phyloP scores from a whole-genome alignment of 1,284 basidiomycete species.

The Irpex rosettiformis region DNA sequence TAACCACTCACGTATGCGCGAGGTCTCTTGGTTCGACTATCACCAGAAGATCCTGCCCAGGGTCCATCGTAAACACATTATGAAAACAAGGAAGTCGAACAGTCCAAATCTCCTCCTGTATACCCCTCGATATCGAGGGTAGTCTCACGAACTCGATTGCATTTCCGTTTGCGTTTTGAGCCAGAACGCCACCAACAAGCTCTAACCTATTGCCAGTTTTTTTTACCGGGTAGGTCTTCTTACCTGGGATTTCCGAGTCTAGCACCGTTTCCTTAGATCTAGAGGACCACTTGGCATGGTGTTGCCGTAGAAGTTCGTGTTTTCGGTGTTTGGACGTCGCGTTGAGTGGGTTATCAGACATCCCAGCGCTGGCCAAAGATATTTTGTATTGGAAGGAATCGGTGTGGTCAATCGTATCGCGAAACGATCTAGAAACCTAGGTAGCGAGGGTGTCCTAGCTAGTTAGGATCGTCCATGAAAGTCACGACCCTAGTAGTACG shows the following conservation, averaged over 20 bases:
- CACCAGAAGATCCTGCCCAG: constrained; percentile 13
- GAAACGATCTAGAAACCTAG: constrained; percentile 11
- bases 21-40: constrained; percentile 7
- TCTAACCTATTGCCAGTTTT: constrained; percentile 18
- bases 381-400: constrained; percentile 43
- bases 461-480: not conserved
- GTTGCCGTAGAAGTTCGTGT: constrained; percentile 35
- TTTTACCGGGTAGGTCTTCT: not conserved
- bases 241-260: not conserved
- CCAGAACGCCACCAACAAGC: constrained; percentile 15
- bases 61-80: constrained; percentile 16
- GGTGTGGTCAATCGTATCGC: constrained; percentile 29
- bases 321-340: constrained; percentile 28
- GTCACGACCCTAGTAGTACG: not conserved
- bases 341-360: constrained; percentile 35
- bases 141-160: constrained; percentile 11
- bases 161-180: constrained; percentile 7
- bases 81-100: constrained; percentile 8
- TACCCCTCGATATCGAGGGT: constrained; percentile 7
- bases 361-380: constrained; percentile 41
- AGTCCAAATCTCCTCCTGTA: constrained; percentile 8
- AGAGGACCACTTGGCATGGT: constrained; percentile 40
- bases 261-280: not conserved
- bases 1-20: constrained; percentile 2
- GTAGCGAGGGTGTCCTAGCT: no score